These are phyloP conservation scores for Pachysandra terminalis DNA, from an alignment of 164 flowering plant genomes.

Conservation along the genomic window DNA sequence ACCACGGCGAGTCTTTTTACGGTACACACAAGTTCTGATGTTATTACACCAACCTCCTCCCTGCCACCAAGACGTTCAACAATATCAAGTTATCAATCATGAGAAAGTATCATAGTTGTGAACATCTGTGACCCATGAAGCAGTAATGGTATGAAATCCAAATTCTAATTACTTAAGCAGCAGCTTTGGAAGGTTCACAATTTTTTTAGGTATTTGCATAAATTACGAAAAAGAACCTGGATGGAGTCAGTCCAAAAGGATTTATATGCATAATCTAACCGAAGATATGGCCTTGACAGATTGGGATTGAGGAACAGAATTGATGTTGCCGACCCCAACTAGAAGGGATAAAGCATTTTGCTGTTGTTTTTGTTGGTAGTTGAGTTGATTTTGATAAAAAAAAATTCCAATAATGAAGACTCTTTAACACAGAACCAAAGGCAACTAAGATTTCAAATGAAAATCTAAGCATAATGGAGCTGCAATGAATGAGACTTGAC, in stretches of 20 bases:
- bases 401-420: not conserved
- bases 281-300: too few relatives aligned
- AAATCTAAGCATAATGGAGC: too few relatives aligned
- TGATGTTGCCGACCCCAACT: too few relatives aligned
- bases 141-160: not conserved
- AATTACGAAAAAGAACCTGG: not conserved
- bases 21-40: conserved; percentile 56
- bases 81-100: not conserved
- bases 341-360: too few relatives aligned
- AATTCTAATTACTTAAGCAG: not conserved
- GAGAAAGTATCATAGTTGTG: not conserved
- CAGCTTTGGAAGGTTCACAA: not conserved
- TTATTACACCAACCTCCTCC: conserved; percentile 97
- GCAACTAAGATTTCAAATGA: not conserved
- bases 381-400: too few relatives aligned
- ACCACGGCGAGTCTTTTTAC: conserved; percentile 80
- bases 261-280: too few relatives aligned
- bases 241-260: too few relatives aligned
- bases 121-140: not conserved
- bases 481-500: not conserved
- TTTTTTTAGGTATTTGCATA: not conserved
- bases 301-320: too few relatives aligned
- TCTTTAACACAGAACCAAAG: not conserved
- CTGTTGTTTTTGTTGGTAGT: too few relatives aligned
- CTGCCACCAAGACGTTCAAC: conserved; percentile 29